Conservation (phyloP, 1,284 basidiomycete species). For the Pisolithus thermaeus region DNA sequence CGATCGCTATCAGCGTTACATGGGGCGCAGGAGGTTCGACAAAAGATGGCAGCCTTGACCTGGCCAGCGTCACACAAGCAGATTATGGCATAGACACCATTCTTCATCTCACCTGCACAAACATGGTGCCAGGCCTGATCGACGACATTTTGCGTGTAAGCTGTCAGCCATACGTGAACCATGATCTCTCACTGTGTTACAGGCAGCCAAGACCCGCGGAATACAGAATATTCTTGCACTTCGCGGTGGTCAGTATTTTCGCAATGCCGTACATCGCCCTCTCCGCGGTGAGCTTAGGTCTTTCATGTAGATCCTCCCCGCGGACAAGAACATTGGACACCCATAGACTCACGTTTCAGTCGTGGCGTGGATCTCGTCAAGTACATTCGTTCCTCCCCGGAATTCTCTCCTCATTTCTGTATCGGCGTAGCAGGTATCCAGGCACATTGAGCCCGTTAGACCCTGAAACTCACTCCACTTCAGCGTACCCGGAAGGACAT, state of each 20-base stretch:
- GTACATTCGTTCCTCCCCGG: slow-evolving; percentile 79
- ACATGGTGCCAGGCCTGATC: slow-evolving; percentile 87
- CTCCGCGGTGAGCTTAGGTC: neutral
- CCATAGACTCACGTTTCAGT: slow-evolving; percentile 80
- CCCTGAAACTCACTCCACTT: slow-evolving; percentile 6
- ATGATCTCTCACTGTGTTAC: slow-evolving; percentile 6
- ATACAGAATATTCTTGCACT: slow-evolving; percentile 91
- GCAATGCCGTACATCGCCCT: neutral
- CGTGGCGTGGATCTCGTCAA: slow-evolving; percentile 87
- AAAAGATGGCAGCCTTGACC: slow-evolving; percentile 80
- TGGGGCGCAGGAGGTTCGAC: slow-evolving; percentile 98
- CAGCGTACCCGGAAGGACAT: slow-evolving; percentile 92
- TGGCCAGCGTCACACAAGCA: slow-evolving; percentile 67
- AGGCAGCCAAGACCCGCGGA: slow-evolving; percentile 79
- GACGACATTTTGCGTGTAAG: slow-evolving; percentile 78
- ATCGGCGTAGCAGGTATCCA: slow-evolving; percentile 80
- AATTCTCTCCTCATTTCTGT: slow-evolving; percentile 85
- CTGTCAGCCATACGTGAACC: slow-evolving; percentile 1
- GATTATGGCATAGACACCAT: slow-evolving; percentile 80
- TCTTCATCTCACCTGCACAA: slow-evolving; percentile 96
- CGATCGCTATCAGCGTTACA: slow-evolving; percentile 83
- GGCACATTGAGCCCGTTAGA: neutral
- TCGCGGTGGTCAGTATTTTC: slow-evolving; percentile 61
- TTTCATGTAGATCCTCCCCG: slow-evolving; percentile 74
- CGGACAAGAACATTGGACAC: slow-evolving; percentile 89